These are phyloP conservation scores for Magnusiomyces tetraspermus DNA, from an alignment of 1,139 yeast genomes.

Conservation along the genomic window DNA sequence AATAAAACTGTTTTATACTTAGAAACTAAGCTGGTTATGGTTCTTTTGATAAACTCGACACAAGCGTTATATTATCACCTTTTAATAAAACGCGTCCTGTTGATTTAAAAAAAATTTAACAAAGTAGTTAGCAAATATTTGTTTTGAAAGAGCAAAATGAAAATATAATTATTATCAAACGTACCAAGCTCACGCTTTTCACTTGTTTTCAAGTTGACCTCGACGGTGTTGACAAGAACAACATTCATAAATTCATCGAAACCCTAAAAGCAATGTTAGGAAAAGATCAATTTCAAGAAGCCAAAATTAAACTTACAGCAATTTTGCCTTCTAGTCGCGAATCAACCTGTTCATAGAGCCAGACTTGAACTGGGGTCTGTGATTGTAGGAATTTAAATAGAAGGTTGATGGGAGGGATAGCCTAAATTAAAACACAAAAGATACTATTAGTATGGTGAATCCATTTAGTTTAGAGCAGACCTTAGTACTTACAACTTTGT, in stretches of 20 bases:
- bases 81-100: constrained; percentile 57
- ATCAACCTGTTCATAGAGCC: constrained; percentile 68
- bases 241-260: constrained; percentile 97
- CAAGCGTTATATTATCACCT: constrained; percentile 88
- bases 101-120: not conserved
- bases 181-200: constrained; percentile 38
- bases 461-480: no score
- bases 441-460: no score
- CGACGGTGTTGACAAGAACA: constrained; percentile 84
- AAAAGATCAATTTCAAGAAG: not conserved
- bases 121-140: no score
- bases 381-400: constrained; percentile 80
- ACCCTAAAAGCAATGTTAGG: constrained; percentile 41
- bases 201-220: constrained; percentile 43
- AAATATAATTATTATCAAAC: no score
- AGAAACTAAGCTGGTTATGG: not conserved
- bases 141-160: no score
- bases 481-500: constrained; percentile 2
- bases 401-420: constrained; percentile 86
- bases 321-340: constrained; percentile 75
- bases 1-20: not conserved
- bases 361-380: constrained; percentile 61
- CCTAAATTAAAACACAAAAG: constrained; percentile 25
- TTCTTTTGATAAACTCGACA: constrained; percentile 44
- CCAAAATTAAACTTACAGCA: constrained; percentile 25